Base-by-base conservation (phyloP, 2,329 filamentous ascomycete genomes). In the Paecilomyces formosus region DNA sequence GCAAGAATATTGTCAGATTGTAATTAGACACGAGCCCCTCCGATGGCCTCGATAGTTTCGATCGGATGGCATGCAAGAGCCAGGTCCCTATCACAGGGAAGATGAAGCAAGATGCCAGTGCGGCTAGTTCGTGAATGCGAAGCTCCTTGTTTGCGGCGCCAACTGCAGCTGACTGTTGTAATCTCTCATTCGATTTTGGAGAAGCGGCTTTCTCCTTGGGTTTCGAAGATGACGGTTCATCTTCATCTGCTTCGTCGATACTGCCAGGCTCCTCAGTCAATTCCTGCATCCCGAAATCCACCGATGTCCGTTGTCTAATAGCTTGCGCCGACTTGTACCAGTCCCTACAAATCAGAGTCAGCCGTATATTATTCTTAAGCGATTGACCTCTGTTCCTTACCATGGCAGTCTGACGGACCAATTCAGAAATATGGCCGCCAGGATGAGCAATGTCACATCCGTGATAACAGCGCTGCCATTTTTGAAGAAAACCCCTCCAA, bases 351-450 rank as follows among this genome's bases (percentile, higher is more conserved):
- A 21, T 62, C 54, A 58, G 58, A 62, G 57, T 35, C 21, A 56
- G 50, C 50, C 6, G 15, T 24, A 11, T 18, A 15, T 24, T 54
- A 53, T 45, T 21, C 18, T 21, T 59, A 57, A 55, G 59, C 57
- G 50, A 55, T 57, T 11, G 57, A n/a, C 50, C 33, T 55, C 60
- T 56, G 18, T 56, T 51, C 65, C 82, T 70, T 78, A 92, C 92
- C 93, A 97, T 65, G 93, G 93, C 64, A 94, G 80, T 58, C 90
- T 88, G 51, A 97, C 88, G 54, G 90, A 92, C 90, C 92, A 97
- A 71, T 96, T 92, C 61, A 97, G 79, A 68, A 97, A 95, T 52
- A 97, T 82, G 3, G 88, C 90, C 1, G 90, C 89, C 61, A 97
- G 74, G 2, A 83, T 85, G 31, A 97, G 76, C 33, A 97, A 79